Conservation (phyloP, 306 rosid genomes). For the Rubus parviflorus region DNA sequence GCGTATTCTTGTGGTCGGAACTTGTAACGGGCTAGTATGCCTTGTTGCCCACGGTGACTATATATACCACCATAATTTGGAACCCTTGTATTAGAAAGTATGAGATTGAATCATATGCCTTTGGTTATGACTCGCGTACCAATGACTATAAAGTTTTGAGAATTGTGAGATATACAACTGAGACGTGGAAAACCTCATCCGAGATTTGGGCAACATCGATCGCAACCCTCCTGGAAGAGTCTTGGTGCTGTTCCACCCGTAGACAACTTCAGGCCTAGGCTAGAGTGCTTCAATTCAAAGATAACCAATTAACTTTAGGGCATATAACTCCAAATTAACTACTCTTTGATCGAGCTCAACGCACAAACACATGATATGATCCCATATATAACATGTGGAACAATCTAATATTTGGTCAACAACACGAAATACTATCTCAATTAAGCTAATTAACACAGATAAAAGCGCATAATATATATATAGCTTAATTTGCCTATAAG, state of each 20-base stretch:
- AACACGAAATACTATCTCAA: too few species aligned
- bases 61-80: background rate
- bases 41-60: background rate
- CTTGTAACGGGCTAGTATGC: background rate
- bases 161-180: background rate
- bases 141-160: background rate
- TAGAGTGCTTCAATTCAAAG: too few species aligned
- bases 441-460: too few species aligned
- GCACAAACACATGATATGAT: too few species aligned
- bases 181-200: background rate
- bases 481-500: too few species aligned
- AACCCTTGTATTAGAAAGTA: background rate
- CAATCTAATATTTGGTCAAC: too few species aligned
- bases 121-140: background rate
- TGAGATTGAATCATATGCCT: background rate
- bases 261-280: background rate
- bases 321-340: too few species aligned
- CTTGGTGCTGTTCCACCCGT: background rate
- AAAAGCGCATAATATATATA: too few species aligned
- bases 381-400: too few species aligned
- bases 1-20: background rate
- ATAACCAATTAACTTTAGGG: too few species aligned
- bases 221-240: background rate
- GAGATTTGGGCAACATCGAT: background rate
- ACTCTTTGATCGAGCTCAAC: too few species aligned